These are phyloP conservation scores for Oryza brachyantha DNA, from an alignment of 176 grass and related monocot species.

Conservation along the genomic window DNA sequence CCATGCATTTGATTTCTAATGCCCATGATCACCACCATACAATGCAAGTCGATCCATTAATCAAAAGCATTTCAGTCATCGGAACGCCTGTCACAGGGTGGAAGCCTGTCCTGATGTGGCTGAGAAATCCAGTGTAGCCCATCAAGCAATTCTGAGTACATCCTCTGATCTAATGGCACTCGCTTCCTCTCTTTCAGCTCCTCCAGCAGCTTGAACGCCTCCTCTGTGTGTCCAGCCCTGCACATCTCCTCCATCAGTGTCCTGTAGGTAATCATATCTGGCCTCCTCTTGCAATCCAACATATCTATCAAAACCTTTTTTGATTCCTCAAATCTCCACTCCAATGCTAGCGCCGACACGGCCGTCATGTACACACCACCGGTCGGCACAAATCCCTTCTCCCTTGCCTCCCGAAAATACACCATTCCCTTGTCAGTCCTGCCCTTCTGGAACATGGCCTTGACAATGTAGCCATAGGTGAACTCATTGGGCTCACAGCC, in stretches of 20 bases:
- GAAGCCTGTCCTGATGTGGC: constrained; percentile 24
- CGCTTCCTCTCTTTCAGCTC: constrained; percentile 55
- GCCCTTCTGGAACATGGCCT: constrained; percentile 86
- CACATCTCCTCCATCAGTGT: constrained; percentile 93
- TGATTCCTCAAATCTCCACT: constrained; percentile 74
- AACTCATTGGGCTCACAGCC: constrained; percentile 79
- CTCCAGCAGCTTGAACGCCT: constrained; percentile 66
- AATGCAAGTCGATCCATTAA: constrained; percentile 2
- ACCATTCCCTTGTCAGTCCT: constrained; percentile 49
- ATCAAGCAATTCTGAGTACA: constrained; percentile 79
- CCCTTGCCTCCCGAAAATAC: constrained; percentile 51
- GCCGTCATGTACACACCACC: constrained; percentile 70
- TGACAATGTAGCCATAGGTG: constrained; percentile 79
- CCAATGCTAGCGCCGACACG: constrained; percentile 58
- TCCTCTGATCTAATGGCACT: constrained; percentile 55
- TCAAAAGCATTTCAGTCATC: constrained; percentile 15
- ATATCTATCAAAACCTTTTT: constrained; percentile 65
- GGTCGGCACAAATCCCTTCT: constrained; percentile 54
- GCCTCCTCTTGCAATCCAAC: constrained; percentile 57
- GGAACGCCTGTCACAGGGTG: constrained; percentile 22
- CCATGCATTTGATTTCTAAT: not conserved
- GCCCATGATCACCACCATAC: not conserved
- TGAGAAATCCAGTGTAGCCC: constrained; percentile 92
- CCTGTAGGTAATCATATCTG: constrained; percentile 86
- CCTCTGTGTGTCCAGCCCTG: constrained; percentile 54